Conservation (phyloP, 2,329 filamentous ascomycete genomes). For the Tricladium varicosporioides region DNA sequence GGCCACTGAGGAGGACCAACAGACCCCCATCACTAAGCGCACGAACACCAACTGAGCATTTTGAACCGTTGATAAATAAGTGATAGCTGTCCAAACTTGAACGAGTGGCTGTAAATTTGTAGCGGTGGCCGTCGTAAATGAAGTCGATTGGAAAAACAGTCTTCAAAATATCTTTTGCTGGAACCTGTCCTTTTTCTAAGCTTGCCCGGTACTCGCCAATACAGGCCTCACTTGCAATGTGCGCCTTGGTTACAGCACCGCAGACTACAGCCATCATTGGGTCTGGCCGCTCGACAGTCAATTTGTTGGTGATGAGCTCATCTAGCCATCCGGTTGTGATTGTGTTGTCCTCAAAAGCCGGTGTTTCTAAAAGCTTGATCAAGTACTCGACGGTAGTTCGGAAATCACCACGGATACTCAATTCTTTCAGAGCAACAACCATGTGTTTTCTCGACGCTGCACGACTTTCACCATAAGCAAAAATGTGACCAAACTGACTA, state of each 20-base stretch:
- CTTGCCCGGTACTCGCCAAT: slow-evolving; percentile 83
- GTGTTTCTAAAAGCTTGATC: slow-evolving; percentile 97
- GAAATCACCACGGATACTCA: slow-evolving; percentile 99
- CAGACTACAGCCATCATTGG: slow-evolving; percentile 91
- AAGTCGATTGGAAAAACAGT: slow-evolving; percentile 98
- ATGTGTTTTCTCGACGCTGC: slow-evolving; percentile 97
- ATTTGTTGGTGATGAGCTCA: slow-evolving; percentile 95
- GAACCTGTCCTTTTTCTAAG: slow-evolving; percentile 95
- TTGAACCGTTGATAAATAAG: slow-evolving; percentile 98
- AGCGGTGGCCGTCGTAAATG: slow-evolving; percentile 94
- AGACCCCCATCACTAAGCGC: slow-evolving; percentile 92
- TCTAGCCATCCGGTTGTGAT: slow-evolving; percentile 99
- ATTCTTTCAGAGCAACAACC: slow-evolving; percentile 96
- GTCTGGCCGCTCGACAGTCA: slow-evolving; percentile 94
- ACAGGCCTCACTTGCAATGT: slow-evolving; percentile 88
- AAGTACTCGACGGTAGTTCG: slow-evolving; percentile 97
- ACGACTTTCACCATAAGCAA: slow-evolving; percentile 97
- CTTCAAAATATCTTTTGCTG: slow-evolving; percentile 93
- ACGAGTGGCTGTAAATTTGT: slow-evolving; percentile 96
- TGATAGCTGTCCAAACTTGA: slow-evolving; percentile 94
- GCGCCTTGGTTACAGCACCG: slow-evolving; percentile 91
- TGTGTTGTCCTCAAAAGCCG: slow-evolving; percentile 97
- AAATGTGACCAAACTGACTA: slow-evolving; percentile 98
- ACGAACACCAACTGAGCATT: slow-evolving; percentile 89
- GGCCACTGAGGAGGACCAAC: slow-evolving; percentile 83